A percentile compares a stretch with the other conserved stretches of the same genome.
phyloP scores from a whole-genome alignment of 2,329 filamentous ascomycete genomes.

The Septoria petroselini region DNA sequence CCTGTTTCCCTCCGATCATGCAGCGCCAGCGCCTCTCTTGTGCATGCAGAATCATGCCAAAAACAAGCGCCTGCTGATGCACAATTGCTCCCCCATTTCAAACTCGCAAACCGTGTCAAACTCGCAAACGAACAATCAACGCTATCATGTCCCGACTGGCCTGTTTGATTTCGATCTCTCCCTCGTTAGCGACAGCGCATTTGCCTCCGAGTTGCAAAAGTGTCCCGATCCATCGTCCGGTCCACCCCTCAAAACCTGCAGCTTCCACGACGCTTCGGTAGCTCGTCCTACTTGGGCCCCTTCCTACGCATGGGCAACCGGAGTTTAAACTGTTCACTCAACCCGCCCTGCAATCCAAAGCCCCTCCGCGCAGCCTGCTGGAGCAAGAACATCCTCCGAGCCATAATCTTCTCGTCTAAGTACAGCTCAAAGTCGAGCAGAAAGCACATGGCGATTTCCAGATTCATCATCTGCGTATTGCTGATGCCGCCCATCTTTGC shows the following conservation, averaged over 20 bases:
- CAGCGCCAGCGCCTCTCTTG: neutral
- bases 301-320: conserved; percentile 31
- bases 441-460: conserved; percentile 71
- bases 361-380: conserved; percentile 36
- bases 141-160: no score
- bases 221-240: neutral
- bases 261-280: neutral
- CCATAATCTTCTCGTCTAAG: conserved; percentile 34
- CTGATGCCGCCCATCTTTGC: conserved; percentile 86
- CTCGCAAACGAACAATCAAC: neutral
- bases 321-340: conserved; percentile 36
- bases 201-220: no score
- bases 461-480: conserved; percentile 71
- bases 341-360: conserved; percentile 24
- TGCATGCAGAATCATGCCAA: neutral
- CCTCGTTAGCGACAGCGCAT: no score
- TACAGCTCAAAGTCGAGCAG: conserved; percentile 76
- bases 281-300: conserved; percentile 16
- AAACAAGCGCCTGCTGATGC: neutral
- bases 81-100: neutral
- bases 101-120: neutral
- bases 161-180: no score
- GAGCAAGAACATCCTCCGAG: conserved; percentile 36
- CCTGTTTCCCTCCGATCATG: neutral
- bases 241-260: neutral